A percentile compares a stretch with the other conserved stretches of the same genome.
Evolutionary conservation across 2,329 filamentous ascomycete species (phyloP).

Genomic region (Monilinia polystroma): DNA sequence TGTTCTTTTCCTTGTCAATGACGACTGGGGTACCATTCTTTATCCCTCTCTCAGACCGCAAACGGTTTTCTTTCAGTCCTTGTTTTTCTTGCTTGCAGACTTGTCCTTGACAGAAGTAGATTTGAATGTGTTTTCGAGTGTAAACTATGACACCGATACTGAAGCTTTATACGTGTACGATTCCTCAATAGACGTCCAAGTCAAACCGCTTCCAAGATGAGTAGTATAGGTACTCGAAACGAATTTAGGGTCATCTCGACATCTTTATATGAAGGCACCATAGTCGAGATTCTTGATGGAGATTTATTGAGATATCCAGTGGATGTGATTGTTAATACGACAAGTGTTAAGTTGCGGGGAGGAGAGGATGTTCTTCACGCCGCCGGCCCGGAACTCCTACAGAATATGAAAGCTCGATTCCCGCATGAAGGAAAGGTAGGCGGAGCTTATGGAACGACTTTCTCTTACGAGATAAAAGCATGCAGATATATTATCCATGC

Average conservation of each 20-base stretch:
- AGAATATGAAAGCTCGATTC: neutral
- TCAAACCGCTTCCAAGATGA: slow-evolving; percentile 4
- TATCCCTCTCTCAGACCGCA: slow-evolving; percentile 4
- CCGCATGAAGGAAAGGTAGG: slow-evolving; percentile 1
- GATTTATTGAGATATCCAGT: slow-evolving; percentile 1
- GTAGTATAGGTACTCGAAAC: neutral
- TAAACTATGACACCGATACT: neutral
- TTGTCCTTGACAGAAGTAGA: slow-evolving; percentile 2
- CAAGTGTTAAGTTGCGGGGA: neutral
- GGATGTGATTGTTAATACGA: slow-evolving; percentile 16
- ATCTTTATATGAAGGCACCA: slow-evolving; percentile 4
- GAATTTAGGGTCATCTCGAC: neutral
- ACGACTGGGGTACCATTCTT: neutral
- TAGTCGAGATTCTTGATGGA: neutral
- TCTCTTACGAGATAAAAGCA: neutral
- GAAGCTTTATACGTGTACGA: neutral
- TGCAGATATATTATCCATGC: slow-evolving; percentile 10
- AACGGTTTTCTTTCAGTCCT: slow-evolving; percentile 16
- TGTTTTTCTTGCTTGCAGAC: neutral
- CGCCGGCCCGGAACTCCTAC: neutral
- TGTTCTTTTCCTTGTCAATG: slow-evolving; percentile 3
- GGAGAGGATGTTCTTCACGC: neutral
- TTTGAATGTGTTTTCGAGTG: neutral
- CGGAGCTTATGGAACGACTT: slow-evolving; percentile 11
- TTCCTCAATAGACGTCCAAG: neutral